Evolutionary conservation across 2,329 filamentous ascomycete genomes (phyloP), one percentile per base, ranked within the genome.

Genomic region (Aspergillus calidoustus): DNA sequence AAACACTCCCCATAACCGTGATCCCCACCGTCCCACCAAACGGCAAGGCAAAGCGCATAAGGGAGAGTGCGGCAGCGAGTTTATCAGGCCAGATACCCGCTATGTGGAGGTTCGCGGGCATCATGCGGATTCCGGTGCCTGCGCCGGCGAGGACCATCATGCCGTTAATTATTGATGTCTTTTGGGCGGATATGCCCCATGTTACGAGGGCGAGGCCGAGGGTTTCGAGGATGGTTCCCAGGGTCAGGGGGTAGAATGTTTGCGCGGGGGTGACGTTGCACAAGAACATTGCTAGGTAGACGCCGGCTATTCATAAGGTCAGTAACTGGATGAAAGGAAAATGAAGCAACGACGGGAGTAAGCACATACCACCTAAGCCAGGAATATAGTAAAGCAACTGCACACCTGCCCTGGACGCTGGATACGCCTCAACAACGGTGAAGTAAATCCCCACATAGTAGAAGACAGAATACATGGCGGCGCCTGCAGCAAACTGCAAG

Each of bases 381-480:
- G 88, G 88, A 1, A 87, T 81, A 66, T 88, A 91, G 71, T 84
- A 90, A 1, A 90, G 74, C 11, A 91, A 77, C 61, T 87, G 82
- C 0, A 82, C 69, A 3, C 87, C 87, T 1, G 87, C 81, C 53
- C 84, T 69, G 25, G 81, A 82, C 30, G 77, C 80, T 30, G 66
- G 72, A 63, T 84, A 85, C 6, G 79, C 81, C 73, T 86, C 77
- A 0, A 90, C 87, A 17, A 89, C 76, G 2, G 85, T 84, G 71
- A 90, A 91, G 73, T 90, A 91, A 19, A 90, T 82, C 17, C 85
- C 86, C 66, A 89, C 85, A 67, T 90, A 91, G 72, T 91, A 91
- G 65, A 90, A 85, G 1, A 88, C 84, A 13, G 83, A 79, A 71
- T 82, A 83, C 63, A 79, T 71, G 17, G 76, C 69, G 67, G 86